These are phyloP conservation scores for Tulasnella sp. DNA, from an alignment of 768 basidiomycete species.

Conservation along the genomic window DNA sequence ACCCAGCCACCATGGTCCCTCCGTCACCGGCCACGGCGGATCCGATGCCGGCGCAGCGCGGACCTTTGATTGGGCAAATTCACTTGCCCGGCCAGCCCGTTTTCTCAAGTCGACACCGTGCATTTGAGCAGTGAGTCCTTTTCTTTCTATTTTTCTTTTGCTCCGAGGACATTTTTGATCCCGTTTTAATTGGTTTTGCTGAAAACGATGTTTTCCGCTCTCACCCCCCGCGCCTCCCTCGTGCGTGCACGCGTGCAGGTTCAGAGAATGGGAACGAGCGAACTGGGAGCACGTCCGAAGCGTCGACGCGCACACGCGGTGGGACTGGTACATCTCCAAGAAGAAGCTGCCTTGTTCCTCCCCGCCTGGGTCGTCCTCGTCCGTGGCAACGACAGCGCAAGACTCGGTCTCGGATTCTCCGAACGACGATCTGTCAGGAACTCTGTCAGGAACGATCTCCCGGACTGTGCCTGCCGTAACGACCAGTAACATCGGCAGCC, in stretches of 20 bases:
- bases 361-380: not conserved
- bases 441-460: not conserved
- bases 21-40: not conserved
- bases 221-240: not conserved
- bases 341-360: not conserved
- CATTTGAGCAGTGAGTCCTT: not conserved
- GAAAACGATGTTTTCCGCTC: too few relatives aligned
- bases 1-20: not conserved
- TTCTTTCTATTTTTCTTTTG: not conserved
- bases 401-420: not conserved
- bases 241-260: not conserved
- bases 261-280: conserved; percentile 2
- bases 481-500: not conserved
- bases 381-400: not conserved
- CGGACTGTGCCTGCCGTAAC: not conserved
- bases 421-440: not conserved
- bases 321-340: not conserved
- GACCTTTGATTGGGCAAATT: conserved; percentile 7
- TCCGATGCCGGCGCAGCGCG: not conserved
- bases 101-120: not conserved
- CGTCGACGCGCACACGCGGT: conserved; percentile 1
- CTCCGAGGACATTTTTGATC: not conserved
- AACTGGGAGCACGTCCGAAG: not conserved
- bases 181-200: not conserved
- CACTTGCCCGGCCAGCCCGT: not conserved